Evolutionary conservation across 805 yeast species (phyloP).

Genomic region (Suhomyces vadensis): DNA sequence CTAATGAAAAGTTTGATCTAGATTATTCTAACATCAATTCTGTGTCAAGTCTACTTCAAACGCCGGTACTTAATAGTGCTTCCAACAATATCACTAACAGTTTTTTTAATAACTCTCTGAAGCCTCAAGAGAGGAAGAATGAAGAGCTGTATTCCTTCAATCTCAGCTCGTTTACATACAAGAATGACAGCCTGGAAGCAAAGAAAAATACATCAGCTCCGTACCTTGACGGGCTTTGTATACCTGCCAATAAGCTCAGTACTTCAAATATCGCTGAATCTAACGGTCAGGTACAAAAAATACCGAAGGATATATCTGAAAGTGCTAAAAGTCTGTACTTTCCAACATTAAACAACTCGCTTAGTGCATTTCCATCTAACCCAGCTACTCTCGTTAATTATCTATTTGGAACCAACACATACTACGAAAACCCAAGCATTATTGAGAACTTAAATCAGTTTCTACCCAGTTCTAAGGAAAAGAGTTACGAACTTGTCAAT

Average conservation of each 20-base stretch:
- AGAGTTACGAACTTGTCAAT: slow-evolving; percentile 48
- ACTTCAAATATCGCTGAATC: not conserved
- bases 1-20: not conserved
- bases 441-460: slow-evolving; percentile 41
- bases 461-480: slow-evolving; percentile 44
- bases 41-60: slow-evolving; percentile 19
- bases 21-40: not conserved
- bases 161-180: slow-evolving; percentile 35
- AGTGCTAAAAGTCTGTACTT: no score
- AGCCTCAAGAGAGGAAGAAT: not conserved
- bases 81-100: slow-evolving; percentile 39
- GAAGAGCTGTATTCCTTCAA: slow-evolving; percentile 37
- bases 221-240: not conserved
- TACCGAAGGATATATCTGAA: no score
- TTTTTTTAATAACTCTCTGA: slow-evolving; percentile 26
- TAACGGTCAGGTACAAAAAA: no score
- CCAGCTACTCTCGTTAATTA: slow-evolving; percentile 36
- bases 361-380: slow-evolving; percentile 33
- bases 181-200: slow-evolving; percentile 16
- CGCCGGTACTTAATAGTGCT: slow-evolving; percentile 28
- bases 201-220: slow-evolving; percentile 3
- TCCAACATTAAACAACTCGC: slow-evolving; percentile 22
- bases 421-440: slow-evolving; percentile 36
- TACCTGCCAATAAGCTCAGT: not conserved
- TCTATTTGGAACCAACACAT: slow-evolving; percentile 41